A percentile compares a stretch with the other conserved stretches of the same genome.
phyloP scores from a whole-genome alignment of 139 green algal genomes.

The Closterium sp. region DNA sequence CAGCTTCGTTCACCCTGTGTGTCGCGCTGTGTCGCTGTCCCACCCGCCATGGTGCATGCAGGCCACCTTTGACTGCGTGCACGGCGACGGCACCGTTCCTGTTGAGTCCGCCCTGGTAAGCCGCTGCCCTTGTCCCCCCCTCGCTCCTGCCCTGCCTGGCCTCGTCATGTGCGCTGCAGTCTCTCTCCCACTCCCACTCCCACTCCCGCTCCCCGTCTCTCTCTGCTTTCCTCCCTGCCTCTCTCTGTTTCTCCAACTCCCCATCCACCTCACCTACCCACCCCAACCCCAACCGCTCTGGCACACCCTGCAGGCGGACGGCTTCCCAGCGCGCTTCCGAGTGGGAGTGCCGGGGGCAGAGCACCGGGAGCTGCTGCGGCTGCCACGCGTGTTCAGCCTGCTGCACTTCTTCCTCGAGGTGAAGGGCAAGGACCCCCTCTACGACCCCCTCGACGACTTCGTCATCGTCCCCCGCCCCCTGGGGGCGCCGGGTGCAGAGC shows the following conservation, averaged over 20 bases:
- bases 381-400: constrained; percentile 17
- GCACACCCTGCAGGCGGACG: constrained; percentile 10
- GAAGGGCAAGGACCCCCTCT: neutral
- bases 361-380: constrained; percentile 25
- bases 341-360: constrained; percentile 23
- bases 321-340: constrained; percentile 9
- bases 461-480: constrained; percentile 7
- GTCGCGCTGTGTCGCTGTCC: too few species aligned
- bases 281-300: neutral
- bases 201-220: too few species aligned
- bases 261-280: too few species aligned
- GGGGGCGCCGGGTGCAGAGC: too few species aligned
- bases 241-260: neutral
- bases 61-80: constrained; percentile 32
- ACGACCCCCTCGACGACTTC: constrained; percentile 30
- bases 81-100: constrained; percentile 40
- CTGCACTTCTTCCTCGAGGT: constrained; percentile 37
- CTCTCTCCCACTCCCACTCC: neutral
- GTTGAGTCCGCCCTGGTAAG: constrained; percentile 11
- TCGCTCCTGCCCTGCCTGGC: neutral
- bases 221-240: neutral
- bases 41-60: neutral
- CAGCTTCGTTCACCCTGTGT: too few species aligned
- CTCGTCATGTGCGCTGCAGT: neutral
- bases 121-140: neutral